Percentiles rank a stretch among this genome's conserved stretches.
phyloP scores from a whole-genome alignment of 805 yeast genomes.

The Torulaspora microellipsoides region DNA sequence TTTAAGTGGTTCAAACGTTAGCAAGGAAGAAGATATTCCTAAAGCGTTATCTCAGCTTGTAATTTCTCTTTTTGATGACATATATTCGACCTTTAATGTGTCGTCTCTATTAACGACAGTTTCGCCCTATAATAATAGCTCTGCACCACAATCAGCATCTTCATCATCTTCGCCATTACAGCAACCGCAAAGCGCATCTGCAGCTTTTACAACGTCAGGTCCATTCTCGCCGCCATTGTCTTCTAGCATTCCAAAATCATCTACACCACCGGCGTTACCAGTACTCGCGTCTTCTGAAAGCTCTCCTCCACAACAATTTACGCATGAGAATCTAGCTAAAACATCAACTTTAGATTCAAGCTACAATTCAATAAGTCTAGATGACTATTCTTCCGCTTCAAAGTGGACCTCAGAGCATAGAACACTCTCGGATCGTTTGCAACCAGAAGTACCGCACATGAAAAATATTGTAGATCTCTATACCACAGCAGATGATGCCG shows the following conservation, averaged over 20 bases:
- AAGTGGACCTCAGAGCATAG: conserved; percentile 5
- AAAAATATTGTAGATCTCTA: conserved; percentile 25
- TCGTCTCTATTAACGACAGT: conserved; percentile 17
- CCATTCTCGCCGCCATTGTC: conserved; percentile 8
- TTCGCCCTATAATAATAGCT: conserved; percentile 2
- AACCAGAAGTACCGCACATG: conserved; percentile 11
- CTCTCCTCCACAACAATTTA: conserved; percentile 1
- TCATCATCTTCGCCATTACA: conserved; percentile 5
- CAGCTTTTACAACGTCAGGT: conserved; percentile 4
- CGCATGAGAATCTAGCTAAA: conserved; percentile 1
- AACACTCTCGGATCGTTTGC: not conserved
- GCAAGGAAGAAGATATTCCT: conserved; percentile 9
- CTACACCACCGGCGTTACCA: conserved; percentile 6
- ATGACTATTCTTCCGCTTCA: not conserved
- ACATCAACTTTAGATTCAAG: conserved; percentile 4
- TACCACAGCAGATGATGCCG: conserved; percentile 24
- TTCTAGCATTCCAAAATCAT: conserved; percentile 6
- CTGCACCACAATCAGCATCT: conserved; percentile 14
- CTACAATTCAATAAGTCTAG: conserved; percentile 1
- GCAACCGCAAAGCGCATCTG: conserved; percentile 4
- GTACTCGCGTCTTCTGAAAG: conserved; percentile 1
- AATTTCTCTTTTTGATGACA: conserved; percentile 24
- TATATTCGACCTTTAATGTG: conserved; percentile 25
- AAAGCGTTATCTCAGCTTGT: conserved; percentile 17
- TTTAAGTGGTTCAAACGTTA: not conserved